Evolutionary conservation across 192 early-diverging fungal genomes (phyloP), one percentile per base, ranked within the genome.

Genomic region (Dispira parvispora): DNA sequence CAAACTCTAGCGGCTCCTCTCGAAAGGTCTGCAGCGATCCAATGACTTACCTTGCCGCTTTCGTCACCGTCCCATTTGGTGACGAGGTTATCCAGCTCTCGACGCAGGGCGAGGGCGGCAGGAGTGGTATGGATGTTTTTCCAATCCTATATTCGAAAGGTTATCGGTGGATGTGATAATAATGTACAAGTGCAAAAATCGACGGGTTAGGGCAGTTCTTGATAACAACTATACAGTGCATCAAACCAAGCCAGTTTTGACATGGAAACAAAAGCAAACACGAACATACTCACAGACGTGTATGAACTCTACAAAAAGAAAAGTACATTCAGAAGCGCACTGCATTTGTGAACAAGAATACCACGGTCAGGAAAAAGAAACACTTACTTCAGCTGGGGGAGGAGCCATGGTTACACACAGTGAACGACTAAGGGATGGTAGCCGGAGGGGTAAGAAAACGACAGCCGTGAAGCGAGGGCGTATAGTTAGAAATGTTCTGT

Each of bases 41-140:
- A 27, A 27, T 25, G 54, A 43, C 57, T 42, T 42, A 60, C 57
- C 57, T 60, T 18, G 18, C 43, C 43, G 5, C 18, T 18, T 28
- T 27, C 38, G 11, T 43, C 38, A 43, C 21, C 32, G 12, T 18
- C 9, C 12, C 32, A 18, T 43, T 60, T 28, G 2, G 38, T 18
- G 12, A 60, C 57, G 11, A 60, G 38, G 13, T 43, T 16, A 43
- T 60, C 57, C 57, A 60, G 14, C 57, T 60, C 57, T 32, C 27
- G 26, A 43, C 57, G 57, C 57, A 60, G 32, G 32, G 57, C 57
- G 10, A 60, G 18, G 32, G 57, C 57, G 18, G 57, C 27, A 16
- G 57, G 57, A 32, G 38, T 60, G 57, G 57, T 43, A 43, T 18
- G 18, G 10, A 43, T 43, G 43, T 27, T 27, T 28, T 43, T 28